Evolutionary conservation across 345 rosid genomes (phyloP), one percentile per base, ranked within the genome.

Genomic region (Kandelia obovata): DNA sequence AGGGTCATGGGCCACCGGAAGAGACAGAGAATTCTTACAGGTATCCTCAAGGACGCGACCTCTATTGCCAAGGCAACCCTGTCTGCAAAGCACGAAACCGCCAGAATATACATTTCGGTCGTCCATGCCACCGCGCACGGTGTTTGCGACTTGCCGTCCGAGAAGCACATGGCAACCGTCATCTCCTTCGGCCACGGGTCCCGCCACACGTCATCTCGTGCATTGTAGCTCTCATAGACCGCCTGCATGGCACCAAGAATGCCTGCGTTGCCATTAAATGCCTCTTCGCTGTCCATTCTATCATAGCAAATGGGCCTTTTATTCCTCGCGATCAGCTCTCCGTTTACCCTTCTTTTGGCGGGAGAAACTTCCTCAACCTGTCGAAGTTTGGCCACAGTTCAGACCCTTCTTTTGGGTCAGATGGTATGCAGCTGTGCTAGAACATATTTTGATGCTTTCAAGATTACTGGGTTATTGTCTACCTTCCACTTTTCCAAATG

Each of bases 181-280:
- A 72, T 88, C 27, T 47, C 77, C 58, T 53, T 65, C 19, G 83
- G 83, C 56, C 62, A 61, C 4, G 73, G 76, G 4, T 61, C 83
- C 31, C 74, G 71, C 39, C 60, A 28, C 31, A 37, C 79, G 0
- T 85, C 89, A 13, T 57, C 71, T 32, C 72, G 23, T 84, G 89
- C 78, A 58, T 84, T 55, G 71, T 68, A 17, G 73, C 62, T 68
- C 69, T 88, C 63, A 80, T 82, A 75, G 83, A 75, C 77, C 80
- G 89, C 25, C 75, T 86, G 6, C 80, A 80, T 31, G 46, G 62
- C 64, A 83, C 89, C 0, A 65, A 47, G 6, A 60, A 78, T 62
- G 77, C 86, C 21, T 67, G 39, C 35, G 93, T 86, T 20, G 86
- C 93, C 31, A 77, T 86, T 5, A 88, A 88, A 61, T 81, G 87